Evolutionary conservation across 495 filamentous ascomycete species (phyloP), one percentile per base, ranked within the genome.

Genomic region (Hyphodiscus hymeniophilus): DNA sequence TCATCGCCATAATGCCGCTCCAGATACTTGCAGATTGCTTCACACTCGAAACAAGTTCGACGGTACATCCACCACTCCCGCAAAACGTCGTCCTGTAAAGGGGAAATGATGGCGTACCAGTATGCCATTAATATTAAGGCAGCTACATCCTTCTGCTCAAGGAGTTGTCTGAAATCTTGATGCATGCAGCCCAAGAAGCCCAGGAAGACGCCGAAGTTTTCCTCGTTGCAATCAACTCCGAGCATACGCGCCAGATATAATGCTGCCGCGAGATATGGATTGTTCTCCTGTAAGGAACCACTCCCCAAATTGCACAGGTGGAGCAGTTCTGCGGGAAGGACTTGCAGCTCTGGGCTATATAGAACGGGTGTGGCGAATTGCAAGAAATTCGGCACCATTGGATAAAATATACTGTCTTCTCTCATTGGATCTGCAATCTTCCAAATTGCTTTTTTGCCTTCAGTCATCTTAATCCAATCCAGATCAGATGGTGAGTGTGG

Each of bases 91-190:
- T n/a, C n/a, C n/a, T n/a, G n/a, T n/a, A n/a, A n/a, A n/a, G n/a
- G n/a, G n/a, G n/a, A n/a, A 33, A 72, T 52, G 50, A 62, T 69
- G 35, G 60, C 64, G 48, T 66, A 65, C 61, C 63, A 74, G 47
- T 63, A 69, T 3, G 55, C 57, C 38, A 72, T 49, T 36, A 74
- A 33, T 26, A 69, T 43, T 49, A 74, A 30, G 2, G 70, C 67
- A 7, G 60, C 43, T 1, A 63, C 47, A 44, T 74, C 68, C 24
- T 46, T 50, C 21, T 54, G 31, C 47, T 67, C 54, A 28, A 70
- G 43, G 38, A 70, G 41, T 8, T 42, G 30, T 28, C 47, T 56
- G 55, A 60, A 70, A 12, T 53, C 49, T 7, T 46, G 28, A 4
- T 61, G 42, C 50, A 72, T 63, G 23, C 57, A 48, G 8, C 55